Evolutionary conservation across 345 rosid genomes (phyloP), one percentile per base, ranked within the genome.

Genomic region (Raphanus sativus): DNA sequence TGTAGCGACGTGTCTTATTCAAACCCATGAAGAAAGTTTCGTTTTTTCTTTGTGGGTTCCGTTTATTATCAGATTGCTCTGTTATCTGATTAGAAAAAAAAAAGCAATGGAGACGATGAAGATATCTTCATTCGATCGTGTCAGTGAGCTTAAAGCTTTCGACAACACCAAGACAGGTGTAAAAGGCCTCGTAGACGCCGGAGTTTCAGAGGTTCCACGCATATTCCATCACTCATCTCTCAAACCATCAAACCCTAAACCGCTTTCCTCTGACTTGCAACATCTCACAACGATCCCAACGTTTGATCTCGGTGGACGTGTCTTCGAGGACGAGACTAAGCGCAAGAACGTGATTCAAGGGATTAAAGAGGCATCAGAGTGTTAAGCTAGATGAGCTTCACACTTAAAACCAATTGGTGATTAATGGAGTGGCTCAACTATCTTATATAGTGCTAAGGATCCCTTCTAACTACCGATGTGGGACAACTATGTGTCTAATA

Each of bases 251-350:
- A 60, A 34, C 15, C 24, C 55, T 25, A 26, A 75, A 17, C 73
- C 75, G n/a, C 28, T 54, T 54, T 3, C 70, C 6, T 34, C 68
- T 0, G 60, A 63, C 50, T 45, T 26, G 42, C 29, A 2, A 58
- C 38, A 42, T 30, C 75, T 71, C 40, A 64, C 8, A 21, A 48
- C 73, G 24, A 71, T 81, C 66, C 83, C 83, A 29, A 61, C 80
- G 0, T 30, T 81, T 7, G 83, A 81, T 66, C 75, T 81, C 1
- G 36, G 26, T 59, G 73, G 77, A 29, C 2, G 73, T 0, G 24
- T 3, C 4, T 71, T 63, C n/a, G 52, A 12, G 52, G 52, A 42
- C 52, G 52, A 42, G 15, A 42, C 52, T 12, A 42, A 12, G 5
- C 52, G 52, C 15, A 42, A 42, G 52, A 42, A 42, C 6, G 52